Conservation (phyloP, 2,329 filamentous ascomycete species). For the Chalara sp. region DNA sequence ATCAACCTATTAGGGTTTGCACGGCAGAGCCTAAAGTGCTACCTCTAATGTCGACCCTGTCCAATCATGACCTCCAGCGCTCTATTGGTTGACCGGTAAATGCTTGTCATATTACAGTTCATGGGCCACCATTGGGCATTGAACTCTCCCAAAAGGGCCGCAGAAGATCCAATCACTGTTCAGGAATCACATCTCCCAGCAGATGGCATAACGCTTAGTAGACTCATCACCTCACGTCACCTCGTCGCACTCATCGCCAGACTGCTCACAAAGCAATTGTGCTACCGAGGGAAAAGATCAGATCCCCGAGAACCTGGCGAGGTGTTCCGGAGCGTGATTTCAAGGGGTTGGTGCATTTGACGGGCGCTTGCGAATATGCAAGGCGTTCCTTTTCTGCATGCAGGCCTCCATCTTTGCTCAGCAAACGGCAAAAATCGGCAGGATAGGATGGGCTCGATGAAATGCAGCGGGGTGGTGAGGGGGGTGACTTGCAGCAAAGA, state of each 20-base stretch:
- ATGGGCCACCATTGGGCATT: too few species aligned
- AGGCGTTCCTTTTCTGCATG: not conserved
- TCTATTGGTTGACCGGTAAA: too few species aligned
- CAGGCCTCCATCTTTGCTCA: not conserved
- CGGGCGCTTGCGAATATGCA: not conserved
- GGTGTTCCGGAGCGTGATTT: not conserved
- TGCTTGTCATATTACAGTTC: too few species aligned
- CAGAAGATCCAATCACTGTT: too few species aligned
- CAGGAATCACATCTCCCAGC: not conserved
- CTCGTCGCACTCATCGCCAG: not conserved
- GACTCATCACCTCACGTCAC: not conserved
- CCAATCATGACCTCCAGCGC: too few species aligned
- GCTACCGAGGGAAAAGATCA: too few species aligned
- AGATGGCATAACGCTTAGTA: not conserved
- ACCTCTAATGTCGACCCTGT: too few species aligned
- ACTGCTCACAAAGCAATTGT: not conserved
- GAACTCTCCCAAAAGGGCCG: too few species aligned
- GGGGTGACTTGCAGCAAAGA: slow-evolving; percentile 3
- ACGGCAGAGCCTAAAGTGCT: too few species aligned
- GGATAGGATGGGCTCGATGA: not conserved
- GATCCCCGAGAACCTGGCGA: too few species aligned
- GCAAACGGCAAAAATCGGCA: not conserved
- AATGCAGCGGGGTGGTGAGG: not conserved
- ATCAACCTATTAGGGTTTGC: too few species aligned
- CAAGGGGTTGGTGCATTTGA: not conserved